Conservation (phyloP, 192 early-diverging fungal species). For the Entomortierella beljakovae region DNA sequence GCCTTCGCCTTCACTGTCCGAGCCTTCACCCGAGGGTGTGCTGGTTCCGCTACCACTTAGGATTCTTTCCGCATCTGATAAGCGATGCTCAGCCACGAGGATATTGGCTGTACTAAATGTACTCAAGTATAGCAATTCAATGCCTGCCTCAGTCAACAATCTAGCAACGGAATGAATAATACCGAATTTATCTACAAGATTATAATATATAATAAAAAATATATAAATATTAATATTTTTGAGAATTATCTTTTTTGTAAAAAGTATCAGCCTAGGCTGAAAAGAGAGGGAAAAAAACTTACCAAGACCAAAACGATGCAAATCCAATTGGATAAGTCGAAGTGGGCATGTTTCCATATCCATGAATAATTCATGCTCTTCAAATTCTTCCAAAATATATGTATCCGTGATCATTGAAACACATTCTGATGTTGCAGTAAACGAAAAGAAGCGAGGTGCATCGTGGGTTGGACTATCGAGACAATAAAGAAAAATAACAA, state of each 20-base stretch:
- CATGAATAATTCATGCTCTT: conserved; percentile 61
- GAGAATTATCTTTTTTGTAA: no score
- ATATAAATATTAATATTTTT: background rate
- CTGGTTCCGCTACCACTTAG: conserved; percentile 35
- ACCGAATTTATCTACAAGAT: conserved; percentile 68
- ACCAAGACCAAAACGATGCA: conserved; percentile 65
- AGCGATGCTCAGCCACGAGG: conserved; percentile 59
- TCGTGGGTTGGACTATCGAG: conserved; percentile 25
- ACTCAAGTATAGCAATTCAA: conserved; percentile 75
- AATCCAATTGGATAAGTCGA: conserved; percentile 75
- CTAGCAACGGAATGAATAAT: conserved; percentile 77
- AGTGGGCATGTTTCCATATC: conserved; percentile 57
- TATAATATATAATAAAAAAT: background rate
- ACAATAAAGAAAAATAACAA: background rate
- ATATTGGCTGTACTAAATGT: conserved; percentile 77
- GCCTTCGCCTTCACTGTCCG: background rate
- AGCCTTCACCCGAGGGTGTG: background rate
- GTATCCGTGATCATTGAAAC: conserved; percentile 76
- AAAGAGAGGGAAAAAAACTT: conserved; percentile 2
- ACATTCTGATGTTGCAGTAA: conserved; percentile 73
- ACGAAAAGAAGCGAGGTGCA: conserved; percentile 73
- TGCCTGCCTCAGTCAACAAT: conserved; percentile 64
- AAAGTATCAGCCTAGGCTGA: no score
- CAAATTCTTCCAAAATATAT: conserved; percentile 64
- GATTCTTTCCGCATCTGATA: conserved; percentile 45